Conservation (phyloP, 2,329 filamentous ascomycete genomes). For the Biscogniauxia marginata region DNA sequence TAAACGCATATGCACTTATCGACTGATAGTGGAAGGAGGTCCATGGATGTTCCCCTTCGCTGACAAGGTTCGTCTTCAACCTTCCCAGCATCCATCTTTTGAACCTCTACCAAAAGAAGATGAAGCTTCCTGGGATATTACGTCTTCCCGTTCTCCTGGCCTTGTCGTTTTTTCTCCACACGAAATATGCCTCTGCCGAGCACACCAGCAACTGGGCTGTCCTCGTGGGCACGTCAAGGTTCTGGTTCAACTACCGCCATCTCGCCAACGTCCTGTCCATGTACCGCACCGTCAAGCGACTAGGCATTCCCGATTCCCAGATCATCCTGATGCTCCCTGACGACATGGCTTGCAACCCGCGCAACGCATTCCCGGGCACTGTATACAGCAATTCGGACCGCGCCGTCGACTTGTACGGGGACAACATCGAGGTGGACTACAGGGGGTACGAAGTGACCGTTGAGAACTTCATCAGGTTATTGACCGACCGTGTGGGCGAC, state of each 20-base stretch:
- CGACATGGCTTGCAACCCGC: slow-evolving; percentile 99
- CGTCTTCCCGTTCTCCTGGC: slow-evolving; percentile 48
- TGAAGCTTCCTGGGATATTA: slow-evolving; percentile 50
- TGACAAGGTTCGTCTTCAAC: too few relatives aligned
- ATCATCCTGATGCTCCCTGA: slow-evolving; percentile 99
- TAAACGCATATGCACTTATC: too few relatives aligned
- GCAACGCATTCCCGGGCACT: slow-evolving; percentile 95
- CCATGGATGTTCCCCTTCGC: too few relatives aligned
- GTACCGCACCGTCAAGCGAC: slow-evolving; percentile 95
- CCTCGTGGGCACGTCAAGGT: slow-evolving; percentile 95
- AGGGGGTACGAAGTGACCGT: slow-evolving; percentile 97
- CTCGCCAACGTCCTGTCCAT: slow-evolving; percentile 96
- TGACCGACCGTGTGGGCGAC: slow-evolving; percentile 91
- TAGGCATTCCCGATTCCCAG: slow-evolving; percentile 96
- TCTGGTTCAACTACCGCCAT: slow-evolving; percentile 99
- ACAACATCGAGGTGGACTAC: slow-evolving; percentile 99
- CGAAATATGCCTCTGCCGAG: slow-evolving; percentile 54
- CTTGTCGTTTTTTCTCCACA: slow-evolving; percentile 45
- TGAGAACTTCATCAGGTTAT: slow-evolving; percentile 93
- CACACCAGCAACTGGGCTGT: slow-evolving; percentile 99
- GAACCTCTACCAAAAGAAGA: too few relatives aligned
- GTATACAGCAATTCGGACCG: slow-evolving; percentile 98
- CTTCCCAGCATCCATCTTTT: too few relatives aligned
- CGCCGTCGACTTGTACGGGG: slow-evolving; percentile 92
- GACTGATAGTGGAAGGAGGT: too few relatives aligned